These are phyloP conservation scores for Lojkania enalia DNA, from an alignment of 2,329 filamentous ascomycete genomes.

Conservation along the genomic window DNA sequence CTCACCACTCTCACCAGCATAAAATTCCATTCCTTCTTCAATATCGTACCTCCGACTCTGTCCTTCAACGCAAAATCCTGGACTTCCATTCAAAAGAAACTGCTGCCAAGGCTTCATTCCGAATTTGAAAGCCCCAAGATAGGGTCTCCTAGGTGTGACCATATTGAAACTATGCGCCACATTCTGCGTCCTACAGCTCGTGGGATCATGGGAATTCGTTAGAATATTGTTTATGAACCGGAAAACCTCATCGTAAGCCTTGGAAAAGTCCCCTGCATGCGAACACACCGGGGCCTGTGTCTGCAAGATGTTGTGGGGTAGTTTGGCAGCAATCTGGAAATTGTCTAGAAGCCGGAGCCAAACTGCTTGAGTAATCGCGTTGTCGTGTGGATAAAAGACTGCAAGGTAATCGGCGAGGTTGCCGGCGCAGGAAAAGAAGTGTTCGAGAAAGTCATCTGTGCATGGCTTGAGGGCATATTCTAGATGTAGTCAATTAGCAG, in stretches of 20 bases:
- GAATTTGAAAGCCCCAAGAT: slow-evolving; percentile 20
- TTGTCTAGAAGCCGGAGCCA: slow-evolving; percentile 37
- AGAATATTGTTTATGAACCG: slow-evolving; percentile 13
- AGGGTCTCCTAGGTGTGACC: neutral
- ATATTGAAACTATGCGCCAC: too few species aligned
- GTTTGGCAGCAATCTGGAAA: slow-evolving; percentile 12
- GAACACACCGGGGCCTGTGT: neutral
- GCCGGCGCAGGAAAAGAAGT: neutral
- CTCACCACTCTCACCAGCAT: neutral
- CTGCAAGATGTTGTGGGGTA: slow-evolving; percentile 11
- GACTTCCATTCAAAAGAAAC: slow-evolving; percentile 23
- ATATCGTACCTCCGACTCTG: slow-evolving; percentile 3
- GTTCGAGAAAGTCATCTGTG: slow-evolving; percentile 11
- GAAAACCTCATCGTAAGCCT: neutral
- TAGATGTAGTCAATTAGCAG: too few species aligned
- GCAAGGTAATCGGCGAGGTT: neutral
- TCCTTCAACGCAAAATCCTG: slow-evolving; percentile 20
- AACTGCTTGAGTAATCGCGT: slow-evolving; percentile 23
- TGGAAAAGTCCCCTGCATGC: slow-evolving; percentile 4
- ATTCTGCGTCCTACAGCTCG: too few species aligned
- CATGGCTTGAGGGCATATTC: too few species aligned
- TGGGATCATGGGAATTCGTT: neutral
- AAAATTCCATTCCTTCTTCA: neutral
- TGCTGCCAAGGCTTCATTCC: slow-evolving; percentile 36
- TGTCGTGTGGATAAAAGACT: neutral